Evolutionary conservation across 768 basidiomycete species (phyloP).

Genomic region (Amanita phalloides): DNA sequence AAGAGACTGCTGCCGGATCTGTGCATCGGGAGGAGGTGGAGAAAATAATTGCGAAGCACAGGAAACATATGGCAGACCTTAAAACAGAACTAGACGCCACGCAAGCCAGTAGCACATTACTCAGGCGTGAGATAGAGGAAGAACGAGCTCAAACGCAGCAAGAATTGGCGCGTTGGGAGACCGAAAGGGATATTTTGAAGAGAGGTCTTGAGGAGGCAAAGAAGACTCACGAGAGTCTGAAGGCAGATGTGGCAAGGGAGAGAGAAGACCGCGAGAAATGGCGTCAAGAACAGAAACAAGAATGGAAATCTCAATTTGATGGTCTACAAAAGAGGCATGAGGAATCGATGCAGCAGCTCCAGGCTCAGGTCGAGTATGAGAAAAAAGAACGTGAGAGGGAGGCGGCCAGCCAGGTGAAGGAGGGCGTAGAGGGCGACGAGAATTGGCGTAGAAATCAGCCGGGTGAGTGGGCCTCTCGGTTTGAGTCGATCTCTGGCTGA

Average conservation of each 20-base stretch:
- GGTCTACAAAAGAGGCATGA: neutral
- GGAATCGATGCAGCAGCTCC: neutral
- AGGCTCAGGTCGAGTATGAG: neutral
- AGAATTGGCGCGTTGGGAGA: neutral
- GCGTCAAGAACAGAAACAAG: neutral
- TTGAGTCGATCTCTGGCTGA: too few species aligned
- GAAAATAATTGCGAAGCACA: slow-evolving; percentile 19
- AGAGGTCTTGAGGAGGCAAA: neutral
- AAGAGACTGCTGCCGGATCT: slow-evolving; percentile 25
- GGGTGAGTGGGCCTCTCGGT: too few species aligned
- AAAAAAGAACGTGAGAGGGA: neutral
- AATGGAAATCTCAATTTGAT: neutral
- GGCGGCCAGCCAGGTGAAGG: neutral
- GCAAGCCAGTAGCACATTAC: neutral
- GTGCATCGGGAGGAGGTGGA: slow-evolving; percentile 25
- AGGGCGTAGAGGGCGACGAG: too few species aligned
- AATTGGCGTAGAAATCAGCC: too few species aligned
- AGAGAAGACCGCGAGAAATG: neutral
- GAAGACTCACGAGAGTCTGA: neutral
- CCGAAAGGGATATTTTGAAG: neutral
- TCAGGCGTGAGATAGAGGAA: neutral
- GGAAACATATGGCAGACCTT: slow-evolving; percentile 22
- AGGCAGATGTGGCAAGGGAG: neutral
- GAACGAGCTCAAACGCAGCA: neutral
- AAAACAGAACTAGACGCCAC: slow-evolving; percentile 5